Evolutionary conservation across 2,329 filamentous ascomycete species (phyloP), one percentile per base, ranked within the genome.

Genomic region (Monosporascus cannonballus): DNA sequence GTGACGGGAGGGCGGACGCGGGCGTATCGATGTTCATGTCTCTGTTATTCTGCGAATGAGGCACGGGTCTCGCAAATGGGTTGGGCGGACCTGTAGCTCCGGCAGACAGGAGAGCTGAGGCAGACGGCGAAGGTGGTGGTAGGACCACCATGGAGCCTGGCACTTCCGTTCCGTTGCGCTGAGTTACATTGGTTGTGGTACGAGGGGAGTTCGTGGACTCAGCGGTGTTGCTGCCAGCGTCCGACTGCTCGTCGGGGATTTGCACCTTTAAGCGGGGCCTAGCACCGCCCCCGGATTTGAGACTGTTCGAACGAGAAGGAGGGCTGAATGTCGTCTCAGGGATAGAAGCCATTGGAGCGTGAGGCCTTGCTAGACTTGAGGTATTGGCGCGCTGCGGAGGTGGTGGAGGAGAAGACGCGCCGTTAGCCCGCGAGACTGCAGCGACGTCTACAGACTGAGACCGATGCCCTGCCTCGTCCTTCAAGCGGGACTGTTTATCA

Each of bases 21-120:
- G 94, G 94, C 0, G 94, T 94, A 65, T 94, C 85, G 46, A 83
- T 80, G 56, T 72, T 72, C 69, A 82, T 86, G 52, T 74, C 73
- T 55, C 76, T 72, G 49, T 67, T 73, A 54, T 64, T 74, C 61
- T 79, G 83, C 52, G 83, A 78, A 27, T 91, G 89, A 4, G 89
- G 90, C 25, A 86, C 81, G 1, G 93, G 94, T 42, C 93, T 81
- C 7, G 94, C 94, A 69, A 97, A 99, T 0, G 94, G 94, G 68
- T 99, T 99, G 2, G 91, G 91, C 15, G 94, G 94, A 0, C 94
- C 94, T 38, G 86, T 87, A 8, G 94, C 93, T 41, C 94, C 94
- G 0, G 94, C 94, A 47, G 91, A 96, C 51, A 96, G 76, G 6
- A 97, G 77, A 2, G 90, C 84, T 22, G 88, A 88, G 2, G 90